Percentiles rank a stretch among this genome's conserved stretches.
phyloP scores from a whole-genome alignment of 495 filamentous ascomycete species.

The Hypoxylon fragiforme region DNA sequence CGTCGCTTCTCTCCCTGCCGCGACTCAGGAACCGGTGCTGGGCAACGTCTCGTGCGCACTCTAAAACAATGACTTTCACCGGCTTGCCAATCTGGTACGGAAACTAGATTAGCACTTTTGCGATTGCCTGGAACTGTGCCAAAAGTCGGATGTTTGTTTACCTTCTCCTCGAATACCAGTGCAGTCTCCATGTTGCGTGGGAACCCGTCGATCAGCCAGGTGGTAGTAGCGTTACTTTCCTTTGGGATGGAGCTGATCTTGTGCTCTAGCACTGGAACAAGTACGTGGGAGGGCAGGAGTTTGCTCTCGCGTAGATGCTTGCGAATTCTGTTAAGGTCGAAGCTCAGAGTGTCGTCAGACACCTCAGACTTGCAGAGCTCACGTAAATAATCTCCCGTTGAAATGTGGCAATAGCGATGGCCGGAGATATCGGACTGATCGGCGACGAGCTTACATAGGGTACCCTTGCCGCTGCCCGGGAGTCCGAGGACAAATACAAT shows the following conservation, averaged over 20 bases:
- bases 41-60: conserved; percentile 18
- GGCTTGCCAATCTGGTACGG: conserved; percentile 29
- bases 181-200: conserved; percentile 41
- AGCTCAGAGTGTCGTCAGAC: not conserved
- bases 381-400: conserved; percentile 46
- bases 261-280: conserved; percentile 29
- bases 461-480: conserved; percentile 47
- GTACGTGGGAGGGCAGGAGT: conserved; percentile 31
- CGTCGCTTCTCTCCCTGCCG: conserved; percentile 10
- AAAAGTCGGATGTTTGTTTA: conserved; percentile 23
- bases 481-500: conserved; percentile 37
- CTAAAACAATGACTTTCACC: conserved; percentile 19
- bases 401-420: conserved; percentile 44
- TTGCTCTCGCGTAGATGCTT: conserved; percentile 25
- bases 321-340: conserved; percentile 13
- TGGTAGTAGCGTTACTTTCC: not conserved
- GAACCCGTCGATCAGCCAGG: conserved; percentile 45
- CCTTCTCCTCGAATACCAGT: conserved; percentile 35
- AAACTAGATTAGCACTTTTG: not conserved
- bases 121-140: not conserved
- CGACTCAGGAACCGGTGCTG: conserved; percentile 14
- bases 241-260: conserved; percentile 16
- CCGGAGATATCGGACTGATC: conserved; percentile 4
- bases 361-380: conserved; percentile 2
- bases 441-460: conserved; percentile 33